These are phyloP conservation scores for Candida insectorum DNA, from an alignment of 805 yeast species.

Conservation along the genomic window DNA sequence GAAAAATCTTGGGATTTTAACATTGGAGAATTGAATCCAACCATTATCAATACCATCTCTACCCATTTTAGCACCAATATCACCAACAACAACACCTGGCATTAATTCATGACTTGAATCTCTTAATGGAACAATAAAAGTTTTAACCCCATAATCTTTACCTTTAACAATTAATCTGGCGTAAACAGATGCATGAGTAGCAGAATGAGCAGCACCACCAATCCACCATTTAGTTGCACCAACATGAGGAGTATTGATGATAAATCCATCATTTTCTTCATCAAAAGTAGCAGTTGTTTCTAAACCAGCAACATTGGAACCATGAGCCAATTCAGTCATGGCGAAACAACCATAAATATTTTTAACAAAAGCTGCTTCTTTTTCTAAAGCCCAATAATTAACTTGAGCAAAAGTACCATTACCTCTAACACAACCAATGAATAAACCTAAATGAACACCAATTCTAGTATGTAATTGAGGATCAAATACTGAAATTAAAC, in stretches of 20 bases:
- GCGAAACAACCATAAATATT: constrained; percentile 64
- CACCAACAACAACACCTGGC: constrained; percentile 45
- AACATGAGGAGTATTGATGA: constrained; percentile 44
- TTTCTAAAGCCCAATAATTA: constrained; percentile 74
- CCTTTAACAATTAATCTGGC: constrained; percentile 44
- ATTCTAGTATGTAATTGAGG: constrained; percentile 82
- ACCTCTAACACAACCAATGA: constrained; percentile 77
- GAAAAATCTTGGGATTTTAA: constrained; percentile 42
- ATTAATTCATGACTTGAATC: constrained; percentile 39
- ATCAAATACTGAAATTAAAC: constrained; percentile 63
- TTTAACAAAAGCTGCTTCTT: constrained; percentile 58
- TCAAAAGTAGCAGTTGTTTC: constrained; percentile 52
- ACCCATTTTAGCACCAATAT: constrained; percentile 48
- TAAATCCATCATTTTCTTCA: constrained; percentile 35
- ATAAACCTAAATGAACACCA: constrained; percentile 87
- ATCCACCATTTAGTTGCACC: constrained; percentile 53
- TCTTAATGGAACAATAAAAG: constrained; percentile 45
- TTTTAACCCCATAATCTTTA: constrained; percentile 45
- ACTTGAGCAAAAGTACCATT: constrained; percentile 85
- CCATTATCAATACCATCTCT: constrained; percentile 49
- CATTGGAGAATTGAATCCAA: constrained; percentile 45
- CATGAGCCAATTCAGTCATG: constrained; percentile 64
- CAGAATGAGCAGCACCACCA: constrained; percentile 48
- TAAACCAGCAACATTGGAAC: constrained; percentile 57
- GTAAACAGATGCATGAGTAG: constrained; percentile 41